phyloP scores from a whole-genome alignment of 2,329 filamentous ascomycete genomes.

The Mollisiaceae sp. region DNA sequence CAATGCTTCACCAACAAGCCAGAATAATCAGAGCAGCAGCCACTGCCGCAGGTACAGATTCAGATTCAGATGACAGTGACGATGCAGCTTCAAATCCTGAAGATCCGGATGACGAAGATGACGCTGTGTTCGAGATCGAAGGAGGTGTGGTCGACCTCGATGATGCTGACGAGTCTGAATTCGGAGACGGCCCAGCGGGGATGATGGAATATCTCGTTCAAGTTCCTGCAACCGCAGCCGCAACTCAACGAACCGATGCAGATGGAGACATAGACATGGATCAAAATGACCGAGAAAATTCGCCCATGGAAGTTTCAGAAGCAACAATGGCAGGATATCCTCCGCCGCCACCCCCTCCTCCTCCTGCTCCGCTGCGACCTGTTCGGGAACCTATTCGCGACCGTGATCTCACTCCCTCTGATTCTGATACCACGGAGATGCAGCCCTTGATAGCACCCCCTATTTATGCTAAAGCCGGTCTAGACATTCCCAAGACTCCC shows the following conservation, averaged over 20 bases:
- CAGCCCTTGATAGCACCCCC: conserved; percentile 63
- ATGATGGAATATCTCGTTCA: conserved; percentile 13
- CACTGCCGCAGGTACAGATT: conserved; percentile 28
- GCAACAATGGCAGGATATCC: conserved; percentile 79
- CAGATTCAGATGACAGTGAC: conserved; percentile 34
- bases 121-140: conserved; percentile 54
- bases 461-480: conserved; percentile 66
- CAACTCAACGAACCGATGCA: conserved; percentile 45
- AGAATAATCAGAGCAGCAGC: conserved; percentile 27
- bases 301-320: conserved; percentile 76
- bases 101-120: conserved; percentile 27
- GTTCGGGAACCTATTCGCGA: conserved; percentile 56
- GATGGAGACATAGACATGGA: conserved; percentile 51
- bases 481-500: conserved; percentile 84
- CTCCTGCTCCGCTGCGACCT: conserved; percentile 49
- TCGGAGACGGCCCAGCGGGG: conserved; percentile 14
- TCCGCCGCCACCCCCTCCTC: conserved; percentile 60
- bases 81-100: conserved; percentile 14
- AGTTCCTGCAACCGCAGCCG: conserved; percentile 28
- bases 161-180: conserved; percentile 37
- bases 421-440: conserved; percentile 71
- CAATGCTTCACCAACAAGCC: conserved; percentile 31
- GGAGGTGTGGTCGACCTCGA: conserved; percentile 55
- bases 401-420: conserved; percentile 70
- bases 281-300: conserved; percentile 51